phyloP scores from a whole-genome alignment of 805 yeast genomes.

The Priceomyces haplophilus region DNA sequence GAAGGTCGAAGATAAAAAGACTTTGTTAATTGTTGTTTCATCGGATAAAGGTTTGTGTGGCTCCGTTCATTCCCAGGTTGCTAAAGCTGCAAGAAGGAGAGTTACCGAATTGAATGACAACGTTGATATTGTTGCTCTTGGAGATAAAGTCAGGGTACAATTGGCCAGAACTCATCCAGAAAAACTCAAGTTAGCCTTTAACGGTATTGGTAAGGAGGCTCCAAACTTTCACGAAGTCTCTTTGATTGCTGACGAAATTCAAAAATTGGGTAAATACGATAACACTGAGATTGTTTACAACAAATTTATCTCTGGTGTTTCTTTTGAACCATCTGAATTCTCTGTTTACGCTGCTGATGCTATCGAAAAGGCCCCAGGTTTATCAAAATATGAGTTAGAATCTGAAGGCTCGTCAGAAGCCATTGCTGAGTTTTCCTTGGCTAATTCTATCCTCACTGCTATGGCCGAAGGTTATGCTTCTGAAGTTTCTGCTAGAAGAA shows the following conservation, averaged over 20 bases:
- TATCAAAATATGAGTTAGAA: conserved; percentile 75
- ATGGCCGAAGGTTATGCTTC: conserved; percentile 98
- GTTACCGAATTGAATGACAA: conserved; percentile 59
- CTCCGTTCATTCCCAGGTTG: conserved; percentile 92
- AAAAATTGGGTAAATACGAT: conserved; percentile 65
- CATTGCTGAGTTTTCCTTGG: conserved; percentile 80
- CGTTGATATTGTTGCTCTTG: conserved; percentile 77
- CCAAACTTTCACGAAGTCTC: conserved; percentile 92
- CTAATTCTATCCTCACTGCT: conserved; percentile 86
- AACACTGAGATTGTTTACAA: conserved; percentile 81
- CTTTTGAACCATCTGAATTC: conserved; percentile 79
- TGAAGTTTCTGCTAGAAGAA: conserved; percentile 97
- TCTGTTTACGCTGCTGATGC: conserved; percentile 66
- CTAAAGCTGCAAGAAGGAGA: conserved; percentile 79
- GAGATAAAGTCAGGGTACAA: conserved; percentile 93
- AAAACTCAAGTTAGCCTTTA: conserved; percentile 69
- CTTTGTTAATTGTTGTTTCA: conserved; percentile 81
- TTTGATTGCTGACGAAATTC: conserved; percentile 80
- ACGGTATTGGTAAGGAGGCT: conserved; percentile 94
- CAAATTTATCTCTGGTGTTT: conserved; percentile 80
- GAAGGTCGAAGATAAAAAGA: conserved; percentile 54
- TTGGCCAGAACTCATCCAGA: conserved; percentile 76
- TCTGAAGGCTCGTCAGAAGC: conserved; percentile 66
- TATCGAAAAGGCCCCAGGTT: conserved; percentile 81
- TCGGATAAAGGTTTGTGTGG: conserved; percentile 99